Percentiles rank a stretch among this genome's conserved stretches.
phyloP scores from a whole-genome alignment of 192 early-diverging fungal species.

The Linnemannia zychae region DNA sequence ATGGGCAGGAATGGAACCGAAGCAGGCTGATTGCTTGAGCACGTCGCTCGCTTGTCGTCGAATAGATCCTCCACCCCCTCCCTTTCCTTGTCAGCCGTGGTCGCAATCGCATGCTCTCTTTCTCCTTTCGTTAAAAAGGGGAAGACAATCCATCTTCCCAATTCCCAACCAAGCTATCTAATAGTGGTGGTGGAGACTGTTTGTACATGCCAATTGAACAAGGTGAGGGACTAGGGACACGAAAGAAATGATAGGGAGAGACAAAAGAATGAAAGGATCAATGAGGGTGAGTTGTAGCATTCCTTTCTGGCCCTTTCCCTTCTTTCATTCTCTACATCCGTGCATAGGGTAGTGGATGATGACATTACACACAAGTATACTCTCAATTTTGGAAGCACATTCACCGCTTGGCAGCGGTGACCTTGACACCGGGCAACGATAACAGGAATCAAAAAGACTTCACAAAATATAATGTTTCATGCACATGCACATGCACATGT shows the following conservation, averaged over 20 bases:
- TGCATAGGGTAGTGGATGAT: background rate
- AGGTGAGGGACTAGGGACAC: background rate
- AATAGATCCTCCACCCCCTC: background rate
- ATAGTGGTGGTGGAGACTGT: background rate
- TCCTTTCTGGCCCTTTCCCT: background rate
- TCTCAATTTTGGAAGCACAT: too few relatives aligned
- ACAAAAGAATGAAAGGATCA: background rate
- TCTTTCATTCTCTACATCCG: background rate
- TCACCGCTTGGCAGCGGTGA: too few relatives aligned
- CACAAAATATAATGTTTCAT: too few relatives aligned
- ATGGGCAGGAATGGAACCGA: conserved; percentile 2
- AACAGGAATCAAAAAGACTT: too few relatives aligned
- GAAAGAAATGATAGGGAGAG: background rate
- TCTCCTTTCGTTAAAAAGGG: background rate
- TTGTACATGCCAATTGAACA: background rate
- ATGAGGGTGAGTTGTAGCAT: background rate
- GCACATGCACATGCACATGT: background rate
- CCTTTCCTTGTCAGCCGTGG: background rate
- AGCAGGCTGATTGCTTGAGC: background rate
- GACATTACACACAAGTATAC: too few relatives aligned
- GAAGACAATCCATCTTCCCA: conserved; percentile 28
- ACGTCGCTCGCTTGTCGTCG: background rate
- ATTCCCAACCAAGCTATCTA: conserved; percentile 23
- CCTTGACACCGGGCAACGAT: too few relatives aligned
- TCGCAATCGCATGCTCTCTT: background rate